Evolutionary conservation across 1,284 basidiomycete genomes (phyloP), one percentile per base, ranked within the genome.

Genomic region (Pseudomicrostroma phylloplanum): DNA sequence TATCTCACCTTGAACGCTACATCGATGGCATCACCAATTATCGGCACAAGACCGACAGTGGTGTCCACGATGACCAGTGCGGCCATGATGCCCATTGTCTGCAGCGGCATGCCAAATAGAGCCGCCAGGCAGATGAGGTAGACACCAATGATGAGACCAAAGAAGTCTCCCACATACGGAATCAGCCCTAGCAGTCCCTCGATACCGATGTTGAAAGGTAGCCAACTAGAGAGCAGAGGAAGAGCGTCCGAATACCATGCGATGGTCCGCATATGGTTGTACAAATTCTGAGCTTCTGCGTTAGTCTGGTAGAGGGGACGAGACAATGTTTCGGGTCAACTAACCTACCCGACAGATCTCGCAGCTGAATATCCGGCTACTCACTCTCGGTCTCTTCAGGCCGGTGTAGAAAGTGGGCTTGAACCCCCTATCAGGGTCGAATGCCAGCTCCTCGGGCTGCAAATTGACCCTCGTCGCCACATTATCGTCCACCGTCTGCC

Each of bases 11-110:
- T 76, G 66, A 78, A 79, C 7, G 74, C 63, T 6, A 79, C 70
- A 56, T 79, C 77, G 17, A 77, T 63, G 3, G 72, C 60, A 60
- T 79, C 77, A 2, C 77, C 77, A 15, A 79, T 58, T 15, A 79
- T n/a, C 41, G 77, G 77, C 13, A 79, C 60, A n/a, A 77, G 58
- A 2, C 77, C 77, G 6, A 79, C 54, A 15, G 72, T 39, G 46
- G 64, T 63, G 65, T 79, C 76, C 15, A 78, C 12, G 15, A 77
- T 51, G 41, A 73, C 66, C 49, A 75, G 77, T 58, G 74, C 30
- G 1, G 73, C 56, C 77, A 79, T 78, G 62, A 69, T 66, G 6
- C 60, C 60, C 25, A 78, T 58, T 9, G 74, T 59, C 2, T 54
- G 11, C 25, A 59, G 25, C 17, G 76, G 76, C 21, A 78, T 59